These are phyloP conservation scores for Brassica balearica DNA, from an alignment of 441 rosid species.

Conservation along the genomic window DNA sequence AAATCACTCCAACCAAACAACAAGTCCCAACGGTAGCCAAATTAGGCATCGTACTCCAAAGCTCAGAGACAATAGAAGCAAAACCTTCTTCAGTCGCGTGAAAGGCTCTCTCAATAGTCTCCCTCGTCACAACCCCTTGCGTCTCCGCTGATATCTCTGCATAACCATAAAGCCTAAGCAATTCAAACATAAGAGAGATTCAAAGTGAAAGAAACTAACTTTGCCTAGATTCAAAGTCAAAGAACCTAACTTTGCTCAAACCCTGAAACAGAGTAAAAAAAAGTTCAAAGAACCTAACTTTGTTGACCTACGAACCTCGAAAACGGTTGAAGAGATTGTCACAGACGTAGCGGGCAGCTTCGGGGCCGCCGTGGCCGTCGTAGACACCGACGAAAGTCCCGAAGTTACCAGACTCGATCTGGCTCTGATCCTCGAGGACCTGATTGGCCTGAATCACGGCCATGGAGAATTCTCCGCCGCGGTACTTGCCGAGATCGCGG, in stretches of 20 bases:
- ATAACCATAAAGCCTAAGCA: slow-evolving; percentile 85
- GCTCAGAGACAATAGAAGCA: slow-evolving; percentile 67
- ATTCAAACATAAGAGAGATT: slow-evolving; percentile 50
- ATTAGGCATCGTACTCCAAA: slow-evolving; percentile 62
- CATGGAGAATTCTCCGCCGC: slow-evolving; percentile 84
- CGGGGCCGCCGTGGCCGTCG: slow-evolving; percentile 94
- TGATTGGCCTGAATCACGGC: slow-evolving; percentile 91
- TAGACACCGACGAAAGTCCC: slow-evolving; percentile 92
- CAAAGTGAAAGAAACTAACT: too few relatives aligned
- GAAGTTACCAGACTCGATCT: slow-evolving; percentile 85
- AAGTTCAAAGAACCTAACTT: slow-evolving; percentile 32
- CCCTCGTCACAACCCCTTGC: slow-evolving; percentile 68
- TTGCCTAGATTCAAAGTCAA: slow-evolving; percentile 5
- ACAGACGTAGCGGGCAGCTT: slow-evolving; percentile 82
- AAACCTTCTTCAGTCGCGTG: slow-evolving; percentile 81
- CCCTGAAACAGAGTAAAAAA: not conserved
- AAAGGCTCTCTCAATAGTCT: slow-evolving; percentile 77
- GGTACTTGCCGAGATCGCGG: slow-evolving; percentile 71
- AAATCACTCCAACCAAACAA: slow-evolving; percentile 85
- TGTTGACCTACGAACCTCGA: slow-evolving; percentile 61
- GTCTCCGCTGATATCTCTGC: slow-evolving; percentile 83
- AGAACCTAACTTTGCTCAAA: not conserved
- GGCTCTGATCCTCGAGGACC: slow-evolving; percentile 87
- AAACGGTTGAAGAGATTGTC: slow-evolving; percentile 78
- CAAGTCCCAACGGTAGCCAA: slow-evolving; percentile 86